phyloP scores from a whole-genome alignment of 192 early-diverging fungal genomes.

The Funneliformis mosseae region DNA sequence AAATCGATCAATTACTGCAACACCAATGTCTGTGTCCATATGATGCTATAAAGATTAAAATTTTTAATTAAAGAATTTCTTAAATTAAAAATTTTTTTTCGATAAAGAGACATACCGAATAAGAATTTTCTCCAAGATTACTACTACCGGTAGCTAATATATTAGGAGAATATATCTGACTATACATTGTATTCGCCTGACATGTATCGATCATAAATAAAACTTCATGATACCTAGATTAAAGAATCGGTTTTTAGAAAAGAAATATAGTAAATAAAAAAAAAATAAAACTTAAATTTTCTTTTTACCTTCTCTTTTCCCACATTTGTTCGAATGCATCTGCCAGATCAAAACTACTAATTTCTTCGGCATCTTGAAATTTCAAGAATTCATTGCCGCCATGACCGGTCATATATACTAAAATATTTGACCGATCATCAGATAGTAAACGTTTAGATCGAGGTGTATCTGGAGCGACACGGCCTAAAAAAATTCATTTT shows the following conservation, averaged over 20 bases:
- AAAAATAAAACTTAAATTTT: neutral
- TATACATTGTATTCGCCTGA: constrained; percentile 97
- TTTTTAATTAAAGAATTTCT: neutral
- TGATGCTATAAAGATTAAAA: constrained; percentile 59
- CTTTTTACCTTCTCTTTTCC: constrained; percentile 78
- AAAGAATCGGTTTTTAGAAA: neutral
- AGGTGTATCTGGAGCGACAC: constrained; percentile 84
- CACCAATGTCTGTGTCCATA: constrained; percentile 90
- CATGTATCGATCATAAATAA: constrained; percentile 99
- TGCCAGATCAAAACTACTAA: constrained; percentile 92
- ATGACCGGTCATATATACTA: constrained; percentile 99
- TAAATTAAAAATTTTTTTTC: neutral
- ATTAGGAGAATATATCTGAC: constrained; percentile 90
- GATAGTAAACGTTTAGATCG: constrained; percentile 93
- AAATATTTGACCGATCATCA: constrained; percentile 93
- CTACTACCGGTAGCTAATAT: constrained; percentile 91
- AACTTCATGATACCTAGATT: constrained; percentile 85
- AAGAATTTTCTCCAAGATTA: constrained; percentile 85
- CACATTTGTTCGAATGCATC: constrained; percentile 98
- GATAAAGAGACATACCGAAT: constrained; percentile 60
- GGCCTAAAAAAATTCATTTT: constrained; percentile 55
- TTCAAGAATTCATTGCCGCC: constrained; percentile 99
- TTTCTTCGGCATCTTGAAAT: constrained; percentile 98
- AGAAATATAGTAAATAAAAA: neutral
- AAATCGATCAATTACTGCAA: constrained; percentile 96